Conservation (phyloP, 257 asterid genomes). For the Haberlea rhodopensis region DNA sequence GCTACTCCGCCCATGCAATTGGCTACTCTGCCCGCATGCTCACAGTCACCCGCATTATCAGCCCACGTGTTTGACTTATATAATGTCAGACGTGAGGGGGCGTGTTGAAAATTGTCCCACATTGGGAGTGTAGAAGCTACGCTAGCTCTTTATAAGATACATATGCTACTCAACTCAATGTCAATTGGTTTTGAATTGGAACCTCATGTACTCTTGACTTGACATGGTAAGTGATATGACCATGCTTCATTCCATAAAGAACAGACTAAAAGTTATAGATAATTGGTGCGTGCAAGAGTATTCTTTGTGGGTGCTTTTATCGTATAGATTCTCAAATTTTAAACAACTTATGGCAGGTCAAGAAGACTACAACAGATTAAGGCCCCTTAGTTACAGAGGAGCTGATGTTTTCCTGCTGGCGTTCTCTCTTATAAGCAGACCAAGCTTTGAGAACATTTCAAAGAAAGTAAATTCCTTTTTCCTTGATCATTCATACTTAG, state of each 20-base stretch:
- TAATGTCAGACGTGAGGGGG: too few species aligned
- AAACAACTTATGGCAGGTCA: constrained; percentile 53
- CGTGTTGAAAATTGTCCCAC: too few species aligned
- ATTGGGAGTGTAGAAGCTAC: too few species aligned
- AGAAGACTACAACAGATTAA: constrained; percentile 83
- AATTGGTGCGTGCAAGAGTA: constrained; percentile 24
- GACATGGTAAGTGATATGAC: too few species aligned
- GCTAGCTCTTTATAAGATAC: too few species aligned
- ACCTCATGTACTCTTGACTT: too few species aligned
- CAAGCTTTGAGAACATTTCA: constrained; percentile 83
- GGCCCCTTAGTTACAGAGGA: constrained; percentile 87
- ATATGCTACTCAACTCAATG: too few species aligned
- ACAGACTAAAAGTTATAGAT: background rate
- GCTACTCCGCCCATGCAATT: too few species aligned
- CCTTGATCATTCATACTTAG: constrained; percentile 14
- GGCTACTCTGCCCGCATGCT: too few species aligned
- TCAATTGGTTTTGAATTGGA: too few species aligned
- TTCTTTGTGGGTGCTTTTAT: background rate
- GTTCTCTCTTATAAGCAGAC: constrained; percentile 83
- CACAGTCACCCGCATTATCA: too few species aligned
- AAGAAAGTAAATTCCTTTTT: constrained; percentile 51
- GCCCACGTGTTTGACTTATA: too few species aligned
- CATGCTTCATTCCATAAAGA: constrained; percentile 8
- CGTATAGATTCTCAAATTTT: constrained; percentile 16
- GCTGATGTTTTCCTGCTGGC: constrained; percentile 84